Conservation (phyloP, 2,329 filamentous ascomycete species). For the Pseudogymnoascus sp. region DNA sequence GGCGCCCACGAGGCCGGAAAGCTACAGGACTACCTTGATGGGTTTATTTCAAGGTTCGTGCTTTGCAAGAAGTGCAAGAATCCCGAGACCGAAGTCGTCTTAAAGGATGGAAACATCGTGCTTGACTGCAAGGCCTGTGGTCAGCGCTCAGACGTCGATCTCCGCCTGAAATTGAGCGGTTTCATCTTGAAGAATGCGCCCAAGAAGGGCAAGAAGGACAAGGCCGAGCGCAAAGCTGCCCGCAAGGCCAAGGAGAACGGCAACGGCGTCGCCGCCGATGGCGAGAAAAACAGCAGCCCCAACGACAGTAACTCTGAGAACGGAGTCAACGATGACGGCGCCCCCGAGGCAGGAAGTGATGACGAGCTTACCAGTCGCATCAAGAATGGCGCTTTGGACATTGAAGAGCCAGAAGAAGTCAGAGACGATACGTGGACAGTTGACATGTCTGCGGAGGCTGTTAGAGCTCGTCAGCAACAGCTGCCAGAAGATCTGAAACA, state of each 20-base stretch:
- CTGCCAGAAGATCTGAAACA: conserved; percentile 94
- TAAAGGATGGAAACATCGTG: conserved; percentile 86
- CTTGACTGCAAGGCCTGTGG: conserved; percentile 99
- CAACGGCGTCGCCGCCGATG: conserved; percentile 23
- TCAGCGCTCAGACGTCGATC: conserved; percentile 82
- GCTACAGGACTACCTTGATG: conserved; percentile 95
- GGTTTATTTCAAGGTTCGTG: conserved; percentile 97
- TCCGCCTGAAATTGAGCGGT: conserved; percentile 88
- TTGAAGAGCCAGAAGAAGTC: conserved; percentile 57
- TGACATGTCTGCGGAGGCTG: conserved; percentile 90
- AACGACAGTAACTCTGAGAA: conserved; percentile 58
- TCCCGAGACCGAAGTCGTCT: conserved; percentile 89
- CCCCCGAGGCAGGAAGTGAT: conserved; percentile 69
- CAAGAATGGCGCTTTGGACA: conserved; percentile 59
- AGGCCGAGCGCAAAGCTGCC: conserved; percentile 82
- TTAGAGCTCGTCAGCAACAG: conserved; percentile 87
- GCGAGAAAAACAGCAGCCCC: conserved; percentile 47
- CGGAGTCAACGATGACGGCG: conserved; percentile 41
- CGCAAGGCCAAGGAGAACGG: conserved; percentile 71
- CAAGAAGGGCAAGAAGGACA: conserved; percentile 95
- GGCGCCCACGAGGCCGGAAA: conserved; percentile 91
- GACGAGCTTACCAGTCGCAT: conserved; percentile 80
- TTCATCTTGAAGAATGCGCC: conserved; percentile 96
- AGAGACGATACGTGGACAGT: conserved; percentile 93
- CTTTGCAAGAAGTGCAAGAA: conserved; percentile 99